Evolutionary conservation across 2,329 filamentous ascomycete species (phyloP), one percentile per base, ranked within the genome.

Genomic region (Diaporthe sp.): DNA sequence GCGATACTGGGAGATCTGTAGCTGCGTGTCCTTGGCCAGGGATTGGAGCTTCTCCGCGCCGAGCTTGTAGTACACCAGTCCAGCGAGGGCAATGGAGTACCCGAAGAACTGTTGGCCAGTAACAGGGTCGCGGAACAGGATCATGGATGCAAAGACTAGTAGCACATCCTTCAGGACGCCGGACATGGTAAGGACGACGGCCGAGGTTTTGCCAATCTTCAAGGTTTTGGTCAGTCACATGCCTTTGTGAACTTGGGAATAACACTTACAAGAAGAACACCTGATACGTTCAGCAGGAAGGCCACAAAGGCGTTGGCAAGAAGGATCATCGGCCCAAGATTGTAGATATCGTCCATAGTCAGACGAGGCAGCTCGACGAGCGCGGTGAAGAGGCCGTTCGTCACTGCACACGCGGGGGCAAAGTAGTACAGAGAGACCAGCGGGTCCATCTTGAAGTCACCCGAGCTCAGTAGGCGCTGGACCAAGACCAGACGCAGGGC

Each of bases 371-470:
- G 83, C 83, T 95, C 93, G 83, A 91, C 90, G 80, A 94, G 85
- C 50, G 95, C 84, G 74, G 92, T 92, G 72, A 94, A 89, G n/a
- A 90, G 82, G 79, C 91, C 90, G 85, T 95, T 95, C 89, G 95
- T 94, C 81, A 91, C 85, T 67, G 93, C 93, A 84, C 93, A 95
- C 71, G 94, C 91, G 28, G 93, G 93, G 2, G 94, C 94, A 80
- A 94, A 95, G 87, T 95, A 95, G 89, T 95, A 95, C 22, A 95
- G 89, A 33, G 93, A 95, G 67, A 95, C 93, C 30, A 95, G 86
- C 33, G 93, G 93, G 82, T 95, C 93, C 94, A 95, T 95, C 89
- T 95, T 95, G 89, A 93, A 95, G 83, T 95, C 93, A 57, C 91
- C 88, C 66, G 92, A 93, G 85, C 91, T 94, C 77, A 95, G 89